Percentiles rank a stretch among this genome's conserved stretches.
phyloP scores from a whole-genome alignment of 1,284 basidiomycete species.

The Clitocybe nebularis region DNA sequence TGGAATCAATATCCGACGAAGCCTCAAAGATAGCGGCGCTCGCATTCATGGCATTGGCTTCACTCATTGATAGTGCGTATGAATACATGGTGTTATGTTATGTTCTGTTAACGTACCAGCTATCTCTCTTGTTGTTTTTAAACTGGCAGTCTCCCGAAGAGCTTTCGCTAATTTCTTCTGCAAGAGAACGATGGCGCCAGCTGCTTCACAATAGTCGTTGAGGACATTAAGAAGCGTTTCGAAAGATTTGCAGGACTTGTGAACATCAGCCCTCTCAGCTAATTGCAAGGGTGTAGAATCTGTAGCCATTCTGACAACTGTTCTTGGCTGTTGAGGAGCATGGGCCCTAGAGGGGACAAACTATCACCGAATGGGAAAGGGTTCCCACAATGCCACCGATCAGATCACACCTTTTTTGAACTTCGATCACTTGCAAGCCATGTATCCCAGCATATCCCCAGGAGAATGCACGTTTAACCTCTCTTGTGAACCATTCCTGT shows the following conservation, averaged over 20 bases:
- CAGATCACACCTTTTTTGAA: no score
- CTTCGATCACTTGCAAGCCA: no score
- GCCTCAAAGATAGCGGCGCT: conserved; percentile 65
- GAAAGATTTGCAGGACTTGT: conserved; percentile 74
- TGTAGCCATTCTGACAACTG: no score
- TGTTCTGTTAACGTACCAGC: conserved; percentile 43
- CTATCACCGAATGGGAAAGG: no score
- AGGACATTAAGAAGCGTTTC: conserved; percentile 63
- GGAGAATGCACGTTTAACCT: no score
- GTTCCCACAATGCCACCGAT: no score
- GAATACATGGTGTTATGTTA: no score
- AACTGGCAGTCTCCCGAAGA: conserved; percentile 55
- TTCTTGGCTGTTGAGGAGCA: no score
- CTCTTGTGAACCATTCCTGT: no score
- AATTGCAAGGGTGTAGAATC: conserved; percentile 16
- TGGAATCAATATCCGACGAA: conserved; percentile 63
- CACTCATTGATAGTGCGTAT: conserved; percentile 7
- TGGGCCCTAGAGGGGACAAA: no score
- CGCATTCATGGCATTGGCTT: conserved; percentile 63
- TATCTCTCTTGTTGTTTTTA: conserved; percentile 58
- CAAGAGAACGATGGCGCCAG: conserved; percentile 52
- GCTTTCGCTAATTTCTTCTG: conserved; percentile 75
- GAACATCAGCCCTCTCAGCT: conserved; percentile 63
- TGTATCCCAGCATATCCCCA: no score
- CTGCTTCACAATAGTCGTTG: conserved; percentile 71